Evolutionary conservation across 352 stramenopile genomes (phyloP), one percentile per base, ranked within the genome.

Genomic region (Pythium vanterpoolii): DNA sequence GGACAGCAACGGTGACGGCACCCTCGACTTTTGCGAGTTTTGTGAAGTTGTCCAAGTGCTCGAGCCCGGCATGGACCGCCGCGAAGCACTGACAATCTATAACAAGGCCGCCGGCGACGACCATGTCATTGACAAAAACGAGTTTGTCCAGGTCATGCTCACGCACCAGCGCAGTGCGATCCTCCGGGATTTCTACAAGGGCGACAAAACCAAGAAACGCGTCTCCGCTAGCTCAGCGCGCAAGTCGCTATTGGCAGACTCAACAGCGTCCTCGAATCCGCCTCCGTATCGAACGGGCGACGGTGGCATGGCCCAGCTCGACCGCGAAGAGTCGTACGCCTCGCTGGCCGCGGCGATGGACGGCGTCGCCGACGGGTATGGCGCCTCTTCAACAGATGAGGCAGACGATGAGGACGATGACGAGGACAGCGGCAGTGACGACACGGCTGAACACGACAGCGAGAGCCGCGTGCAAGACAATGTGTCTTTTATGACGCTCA

Each of bases 121-220:
- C 53, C 73, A 90, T 24, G 77, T 90, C n/a, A 87, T 90, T 30
- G 83, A 90, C 52, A 87, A 87, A 54, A 75, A 90, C 23, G 79
- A 90, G 52, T 90, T 93, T 45, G 77, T 88, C 18, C 68, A 88
- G 24, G 73, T 86, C 10, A 90, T 92, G 83, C 69, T 92, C 5
- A 61, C 75, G 19, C 80, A 90, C 45, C 83, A 92, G 62, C 83
- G 82, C 24, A 69, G 73, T 5, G 48, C 83, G 28, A 83, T 93
- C 38, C 60, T 89, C 9, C 79, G 80, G 49, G 76, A 88, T 36
- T 76, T 88, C 28, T 90, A 88, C 54, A 67, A 67, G 8, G 64
- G 64, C 5, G 67, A 74, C 24, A 78, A 69, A 16, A 75, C 68
- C 51, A 87, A 87, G 63, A 87, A 86, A 55, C 79, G 76, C 36